phyloP scores from a whole-genome alignment of 495 filamentous ascomycete species.

The Talaromyces trachyspermus region DNA sequence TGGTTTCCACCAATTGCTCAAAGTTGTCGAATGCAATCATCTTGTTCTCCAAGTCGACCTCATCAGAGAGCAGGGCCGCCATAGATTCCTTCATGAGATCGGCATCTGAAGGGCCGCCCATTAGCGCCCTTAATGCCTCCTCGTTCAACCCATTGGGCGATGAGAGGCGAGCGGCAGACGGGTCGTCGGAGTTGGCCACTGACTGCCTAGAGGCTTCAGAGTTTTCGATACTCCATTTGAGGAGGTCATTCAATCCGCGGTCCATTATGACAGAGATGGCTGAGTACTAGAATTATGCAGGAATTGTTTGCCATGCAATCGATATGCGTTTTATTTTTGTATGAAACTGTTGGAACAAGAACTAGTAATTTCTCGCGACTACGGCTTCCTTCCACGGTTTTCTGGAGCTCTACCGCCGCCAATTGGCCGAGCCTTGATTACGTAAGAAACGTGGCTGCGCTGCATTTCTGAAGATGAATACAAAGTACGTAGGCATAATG shows the following conservation, averaged over 20 bases:
- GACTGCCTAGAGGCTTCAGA: conserved; percentile 38
- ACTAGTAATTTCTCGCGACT: neutral
- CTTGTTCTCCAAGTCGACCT: conserved; percentile 66
- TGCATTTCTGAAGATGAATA: neutral
- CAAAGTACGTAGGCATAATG: neutral
- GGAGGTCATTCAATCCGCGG: conserved; percentile 63
- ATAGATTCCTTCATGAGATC: conserved; percentile 84
- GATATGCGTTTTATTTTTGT: neutral
- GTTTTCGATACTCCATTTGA: conserved; percentile 92
- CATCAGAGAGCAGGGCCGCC: conserved; percentile 55
- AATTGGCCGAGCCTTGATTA: neutral
- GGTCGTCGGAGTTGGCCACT: conserved; percentile 29
- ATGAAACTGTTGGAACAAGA: neutral
- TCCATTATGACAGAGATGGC: conserved; percentile 34
- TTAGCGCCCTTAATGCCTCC: conserved; percentile 60
- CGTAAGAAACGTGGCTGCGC: neutral
- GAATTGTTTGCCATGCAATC: neutral
- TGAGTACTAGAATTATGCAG: neutral
- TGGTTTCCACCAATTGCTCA: conserved; percentile 79
- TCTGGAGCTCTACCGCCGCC: neutral
- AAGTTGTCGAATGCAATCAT: conserved; percentile 92
- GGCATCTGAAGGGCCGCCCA: conserved; percentile 78
- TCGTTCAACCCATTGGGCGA: conserved; percentile 46
- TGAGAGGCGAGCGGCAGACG: conserved; percentile 27
- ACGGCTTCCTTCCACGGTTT: conserved; percentile 2